phyloP scores from a whole-genome alignment of 2,329 filamentous ascomycete genomes.

The Penicillium brasilianum region DNA sequence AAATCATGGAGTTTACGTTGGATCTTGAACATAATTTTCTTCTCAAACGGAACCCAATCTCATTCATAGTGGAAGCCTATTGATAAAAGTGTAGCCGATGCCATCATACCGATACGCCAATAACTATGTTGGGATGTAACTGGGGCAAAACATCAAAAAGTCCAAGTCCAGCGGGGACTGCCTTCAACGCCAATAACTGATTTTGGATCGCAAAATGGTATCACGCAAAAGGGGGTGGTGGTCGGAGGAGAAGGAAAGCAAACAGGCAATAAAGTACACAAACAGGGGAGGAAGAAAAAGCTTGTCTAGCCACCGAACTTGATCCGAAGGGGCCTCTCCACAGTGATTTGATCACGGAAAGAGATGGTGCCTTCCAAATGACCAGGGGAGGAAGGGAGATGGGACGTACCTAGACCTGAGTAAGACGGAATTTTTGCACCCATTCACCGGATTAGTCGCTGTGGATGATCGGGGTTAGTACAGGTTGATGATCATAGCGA shows the following conservation, averaged over 20 bases:
- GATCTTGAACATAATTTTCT: too few species aligned
- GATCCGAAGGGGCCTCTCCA: background rate
- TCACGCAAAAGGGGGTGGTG: background rate
- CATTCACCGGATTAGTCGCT: background rate
- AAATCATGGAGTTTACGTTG: background rate
- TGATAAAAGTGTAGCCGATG: background rate
- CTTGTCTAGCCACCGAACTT: background rate
- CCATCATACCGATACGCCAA: constrained; percentile 1
- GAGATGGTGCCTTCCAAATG: background rate
- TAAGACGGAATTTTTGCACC: background rate
- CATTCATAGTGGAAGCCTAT: background rate
- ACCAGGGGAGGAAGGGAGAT: background rate
- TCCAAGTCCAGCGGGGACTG: background rate
- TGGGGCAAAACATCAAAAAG: background rate
- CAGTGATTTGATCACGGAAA: background rate
- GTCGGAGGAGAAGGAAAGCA: background rate
- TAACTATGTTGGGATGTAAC: constrained; percentile 1
- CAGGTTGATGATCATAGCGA: background rate
- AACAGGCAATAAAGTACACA: constrained; percentile 1
- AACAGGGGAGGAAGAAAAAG: background rate
- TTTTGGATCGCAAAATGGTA: constrained; percentile 8
- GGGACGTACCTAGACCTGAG: constrained; percentile 7
- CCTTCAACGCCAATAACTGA: background rate
- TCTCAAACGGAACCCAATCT: background rate
- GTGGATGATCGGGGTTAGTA: constrained; percentile 7